These are phyloP conservation scores for Gautieria morchelliformis DNA, from an alignment of 768 basidiomycete species.

Conservation along the genomic window DNA sequence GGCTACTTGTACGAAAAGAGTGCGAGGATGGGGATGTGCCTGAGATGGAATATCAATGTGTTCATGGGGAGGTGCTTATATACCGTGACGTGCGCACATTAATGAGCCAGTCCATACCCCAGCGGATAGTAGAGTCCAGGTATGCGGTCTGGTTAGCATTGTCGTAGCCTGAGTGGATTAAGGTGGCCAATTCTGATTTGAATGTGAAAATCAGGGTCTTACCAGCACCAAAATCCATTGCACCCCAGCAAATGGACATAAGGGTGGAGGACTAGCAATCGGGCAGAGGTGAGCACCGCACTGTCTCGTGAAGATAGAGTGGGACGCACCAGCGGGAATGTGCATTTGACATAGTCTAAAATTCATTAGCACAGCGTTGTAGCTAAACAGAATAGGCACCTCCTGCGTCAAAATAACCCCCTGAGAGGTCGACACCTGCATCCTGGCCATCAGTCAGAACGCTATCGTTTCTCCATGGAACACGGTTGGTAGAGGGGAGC, in stretches of 20 bases:
- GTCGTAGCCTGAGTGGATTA: constrained; percentile 54
- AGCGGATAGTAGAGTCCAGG: constrained; percentile 84
- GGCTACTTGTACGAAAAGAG: constrained; percentile 71
- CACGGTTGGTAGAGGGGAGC: constrained; percentile 58
- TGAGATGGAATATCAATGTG: constrained; percentile 20
- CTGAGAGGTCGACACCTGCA: constrained; percentile 62
- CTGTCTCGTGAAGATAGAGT: not conserved
- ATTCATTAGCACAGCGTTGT: not conserved
- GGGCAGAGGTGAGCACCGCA: constrained; percentile 1
- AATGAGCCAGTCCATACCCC: constrained; percentile 89
- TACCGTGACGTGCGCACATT: constrained; percentile 32
- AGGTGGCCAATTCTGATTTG: not conserved
- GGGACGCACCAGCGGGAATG: constrained; percentile 63
- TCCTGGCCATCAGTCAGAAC: constrained; percentile 68
- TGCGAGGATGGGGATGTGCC: constrained; percentile 70
- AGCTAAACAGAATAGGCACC: constrained; percentile 32
- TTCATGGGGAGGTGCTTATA: not conserved
- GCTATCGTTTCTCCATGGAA: constrained; percentile 83
- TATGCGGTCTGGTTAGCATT: constrained; percentile 80
- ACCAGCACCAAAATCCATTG: constrained; percentile 75
- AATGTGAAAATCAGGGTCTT: not conserved
- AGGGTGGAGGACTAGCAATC: constrained; percentile 61
- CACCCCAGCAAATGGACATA: constrained; percentile 88
- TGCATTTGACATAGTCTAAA: constrained; percentile 79
- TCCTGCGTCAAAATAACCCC: constrained; percentile 92